These are phyloP conservation scores for Stachybotrys echinatus DNA, from an alignment of 2,329 filamentous ascomycete species.

Conservation along the genomic window DNA sequence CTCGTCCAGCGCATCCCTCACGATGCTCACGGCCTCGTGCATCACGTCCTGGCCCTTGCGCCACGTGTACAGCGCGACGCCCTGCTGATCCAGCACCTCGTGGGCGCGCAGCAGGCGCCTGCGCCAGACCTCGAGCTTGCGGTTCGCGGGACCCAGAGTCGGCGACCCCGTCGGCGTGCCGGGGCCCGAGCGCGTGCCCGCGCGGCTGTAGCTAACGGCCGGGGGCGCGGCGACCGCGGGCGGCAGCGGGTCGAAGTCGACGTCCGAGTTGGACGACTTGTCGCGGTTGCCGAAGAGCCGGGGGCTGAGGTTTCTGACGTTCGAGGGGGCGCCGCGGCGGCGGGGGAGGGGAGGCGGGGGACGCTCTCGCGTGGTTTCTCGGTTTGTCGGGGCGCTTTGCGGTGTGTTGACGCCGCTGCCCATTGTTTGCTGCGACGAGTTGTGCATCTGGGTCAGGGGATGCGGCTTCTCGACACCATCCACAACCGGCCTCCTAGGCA, in stretches of 20 bases:
- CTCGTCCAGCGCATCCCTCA: slow-evolving; percentile 47
- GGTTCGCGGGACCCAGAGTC: slow-evolving; percentile 43
- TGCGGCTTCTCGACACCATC: slow-evolving; percentile 22
- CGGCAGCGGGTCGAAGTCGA: slow-evolving; percentile 35
- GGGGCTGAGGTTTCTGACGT: slow-evolving; percentile 23
- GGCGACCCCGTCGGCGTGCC: slow-evolving; percentile 29
- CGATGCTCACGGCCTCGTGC: slow-evolving; percentile 59
- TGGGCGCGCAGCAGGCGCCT: slow-evolving; percentile 63
- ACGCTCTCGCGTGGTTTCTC: slow-evolving; percentile 9
- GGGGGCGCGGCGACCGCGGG: slow-evolving; percentile 20
- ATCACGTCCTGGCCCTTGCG: slow-evolving; percentile 65
- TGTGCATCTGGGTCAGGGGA: slow-evolving; percentile 35
- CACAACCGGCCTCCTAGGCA: slow-evolving; percentile 24
- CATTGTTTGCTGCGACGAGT: slow-evolving; percentile 27
- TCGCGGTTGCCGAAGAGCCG: slow-evolving; percentile 21
- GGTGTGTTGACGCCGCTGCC: slow-evolving; percentile 11
- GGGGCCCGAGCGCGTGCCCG: slow-evolving; percentile 22
- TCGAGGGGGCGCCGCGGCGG: slow-evolving; percentile 35
- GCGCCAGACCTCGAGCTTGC: slow-evolving; percentile 69
- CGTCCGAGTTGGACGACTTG: slow-evolving; percentile 29
- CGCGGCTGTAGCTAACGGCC: slow-evolving; percentile 16
- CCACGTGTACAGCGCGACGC: slow-evolving; percentile 70
- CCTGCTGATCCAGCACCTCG: slow-evolving; percentile 53
- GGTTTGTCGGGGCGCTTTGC: slow-evolving; percentile 2
- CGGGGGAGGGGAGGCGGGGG: slow-evolving; percentile 44